A percentile compares a stretch with the other conserved stretches of the same genome.
Evolutionary conservation across 129 eudicot genomes (phyloP).

Genomic region (Chrysanthemum makinoi): DNA sequence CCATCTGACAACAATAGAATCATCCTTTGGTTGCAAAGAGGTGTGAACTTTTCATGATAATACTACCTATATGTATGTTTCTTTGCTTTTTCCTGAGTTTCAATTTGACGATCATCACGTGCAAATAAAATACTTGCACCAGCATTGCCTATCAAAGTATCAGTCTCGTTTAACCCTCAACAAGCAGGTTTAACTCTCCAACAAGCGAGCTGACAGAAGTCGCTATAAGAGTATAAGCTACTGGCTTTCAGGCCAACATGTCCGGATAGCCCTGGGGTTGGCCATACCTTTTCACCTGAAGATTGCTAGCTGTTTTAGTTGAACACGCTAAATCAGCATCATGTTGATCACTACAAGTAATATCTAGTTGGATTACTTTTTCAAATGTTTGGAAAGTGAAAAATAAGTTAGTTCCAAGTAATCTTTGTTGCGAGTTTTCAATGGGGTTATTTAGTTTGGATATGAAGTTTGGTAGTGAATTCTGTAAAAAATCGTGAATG

Average conservation of each 20-base stretch:
- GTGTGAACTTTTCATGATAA: constrained; percentile 12
- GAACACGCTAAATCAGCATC: neutral
- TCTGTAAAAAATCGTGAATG: neutral
- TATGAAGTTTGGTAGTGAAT: neutral
- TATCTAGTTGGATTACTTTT: neutral
- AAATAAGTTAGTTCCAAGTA: neutral
- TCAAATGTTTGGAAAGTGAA: constrained; percentile 11
- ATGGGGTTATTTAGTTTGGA: constrained; percentile 10
- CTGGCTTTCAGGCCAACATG: constrained; percentile 40
- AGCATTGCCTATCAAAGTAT: constrained; percentile 4
- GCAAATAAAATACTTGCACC: constrained; percentile 16
- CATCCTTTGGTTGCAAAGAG: neutral
- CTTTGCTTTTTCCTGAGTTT: constrained; percentile 14
- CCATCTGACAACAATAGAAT: constrained; percentile 6
- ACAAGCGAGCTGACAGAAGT: too few relatives aligned
- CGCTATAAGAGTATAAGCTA: constrained; percentile 27
- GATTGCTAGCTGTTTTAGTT: constrained; percentile 10
- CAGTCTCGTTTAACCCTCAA: constrained; percentile 14
- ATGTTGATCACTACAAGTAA: constrained; percentile 2
- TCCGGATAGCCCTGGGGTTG: constrained; percentile 53
- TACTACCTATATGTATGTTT: constrained; percentile 15
- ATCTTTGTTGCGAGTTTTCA: neutral
- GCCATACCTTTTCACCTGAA: constrained; percentile 37
- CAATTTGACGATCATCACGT: constrained; percentile 6
- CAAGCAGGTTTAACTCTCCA: too few relatives aligned